Percentiles rank a stretch among this genome's conserved stretches.
phyloP scores from a whole-genome alignment of 179 eudicot genomes.

The Spinacia oleracea region DNA sequence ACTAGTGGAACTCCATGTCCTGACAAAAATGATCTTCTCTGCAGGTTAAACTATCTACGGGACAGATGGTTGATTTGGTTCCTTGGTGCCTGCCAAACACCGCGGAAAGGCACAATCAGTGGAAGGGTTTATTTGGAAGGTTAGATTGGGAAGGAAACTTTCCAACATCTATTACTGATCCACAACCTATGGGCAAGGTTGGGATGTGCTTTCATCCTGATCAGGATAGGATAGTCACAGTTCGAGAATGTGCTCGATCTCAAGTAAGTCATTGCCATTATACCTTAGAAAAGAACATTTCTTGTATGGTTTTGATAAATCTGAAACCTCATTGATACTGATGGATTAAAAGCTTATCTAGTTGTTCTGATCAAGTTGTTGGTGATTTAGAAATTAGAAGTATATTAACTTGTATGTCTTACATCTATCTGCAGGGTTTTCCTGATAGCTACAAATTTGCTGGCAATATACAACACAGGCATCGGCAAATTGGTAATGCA shows the following conservation, averaged over 20 bases:
- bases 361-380: too few species aligned
- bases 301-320: too few species aligned
- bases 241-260: conserved; percentile 95
- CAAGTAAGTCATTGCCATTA: conserved; percentile 45
- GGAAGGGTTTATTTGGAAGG: conserved; percentile 95
- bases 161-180: conserved; percentile 91
- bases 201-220: conserved; percentile 99
- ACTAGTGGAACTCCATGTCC: neutral
- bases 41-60: conserved; percentile 75
- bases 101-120: conserved; percentile 91
- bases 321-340: too few species aligned
- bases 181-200: conserved; percentile 98
- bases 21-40: neutral
- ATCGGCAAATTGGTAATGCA: conserved; percentile 89
- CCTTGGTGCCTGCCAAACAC: conserved; percentile 98
- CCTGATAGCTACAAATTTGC: conserved; percentile 77
- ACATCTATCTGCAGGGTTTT: conserved; percentile 62
- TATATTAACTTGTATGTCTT: too few species aligned
- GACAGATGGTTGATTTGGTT: conserved; percentile 88
- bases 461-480: conserved; percentile 78
- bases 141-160: conserved; percentile 97
- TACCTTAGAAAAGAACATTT: too few species aligned
- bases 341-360: too few species aligned
- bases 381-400: too few species aligned
- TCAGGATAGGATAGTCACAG: conserved; percentile 88